Evolutionary conservation across 768 basidiomycete species (phyloP), one percentile per base, ranked within the genome.

Genomic region (Kwoniella sp.): DNA sequence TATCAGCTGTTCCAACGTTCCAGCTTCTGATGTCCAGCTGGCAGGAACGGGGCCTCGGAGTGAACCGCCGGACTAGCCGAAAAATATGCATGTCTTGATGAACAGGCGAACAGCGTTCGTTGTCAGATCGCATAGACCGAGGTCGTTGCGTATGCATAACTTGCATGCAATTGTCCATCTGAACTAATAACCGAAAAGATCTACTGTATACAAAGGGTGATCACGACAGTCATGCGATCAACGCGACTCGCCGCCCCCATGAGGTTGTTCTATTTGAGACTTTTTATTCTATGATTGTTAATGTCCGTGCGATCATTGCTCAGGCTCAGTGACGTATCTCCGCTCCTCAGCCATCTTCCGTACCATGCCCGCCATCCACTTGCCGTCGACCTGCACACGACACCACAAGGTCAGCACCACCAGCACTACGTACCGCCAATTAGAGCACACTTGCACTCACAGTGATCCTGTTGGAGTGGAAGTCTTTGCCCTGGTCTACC

Each of bases 401-500:
- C 4, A 29, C 28, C 11, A 26, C 50, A 45, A 47, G 3, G 28
- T 41, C 55, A 56, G 55, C 8, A 34, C 55, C 4, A n/a, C n/a
- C n/a, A n/a, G n/a, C n/a, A n/a, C n/a, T n/a, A n/a, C n/a, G n/a
- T 56, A 7, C 34, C 34, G 34, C 34, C 34, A 37, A 37, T n/a
- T 13, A 37, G 34, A 5, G 34, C 30, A 12, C 5, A 25, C 29
- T 11, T 55, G 26, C 15, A 66, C 65, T 60, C 37, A 66, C 65
- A 2, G 58, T 66, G 26, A 61, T 61, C 28, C 56, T 30, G 22
- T 58, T 23, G 0, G 65, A 66, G 61, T 66, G 65, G 55, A 66
- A 66, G 52, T 66, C 65, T 34, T 48, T 50, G 26, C 58, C 58
- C 53, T 66, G 65, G 51, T 60, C 65, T 4, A 61, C 58, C 28